phyloP scores from a whole-genome alignment of 1,139 yeast genomes.

The Blastobotrys persicus region DNA sequence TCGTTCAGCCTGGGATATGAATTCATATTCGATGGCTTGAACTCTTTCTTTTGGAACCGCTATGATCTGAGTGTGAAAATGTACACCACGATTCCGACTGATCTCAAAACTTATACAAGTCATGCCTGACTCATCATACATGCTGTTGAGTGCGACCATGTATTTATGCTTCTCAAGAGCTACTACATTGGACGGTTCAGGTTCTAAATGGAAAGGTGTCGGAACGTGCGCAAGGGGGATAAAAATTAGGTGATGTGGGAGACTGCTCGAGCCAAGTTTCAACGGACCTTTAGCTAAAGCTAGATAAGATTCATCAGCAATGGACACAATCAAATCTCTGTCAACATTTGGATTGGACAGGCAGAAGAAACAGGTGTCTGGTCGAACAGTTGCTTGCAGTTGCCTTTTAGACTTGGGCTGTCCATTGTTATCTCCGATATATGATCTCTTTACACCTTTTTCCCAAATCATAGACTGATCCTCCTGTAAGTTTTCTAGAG shows the following conservation, averaged over 20 bases:
- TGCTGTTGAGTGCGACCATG: slow-evolving; percentile 25
- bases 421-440: neutral
- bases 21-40: slow-evolving; percentile 21
- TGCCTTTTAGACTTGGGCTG: slow-evolving; percentile 4
- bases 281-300: slow-evolving; percentile 90
- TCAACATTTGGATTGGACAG: slow-evolving; percentile 76
- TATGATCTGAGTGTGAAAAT: slow-evolving; percentile 37
- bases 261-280: slow-evolving; percentile 44
- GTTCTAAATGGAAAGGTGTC: slow-evolving; percentile 29
- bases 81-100: slow-evolving; percentile 35
- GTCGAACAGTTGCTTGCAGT: slow-evolving; percentile 15
- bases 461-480: slow-evolving; percentile 2
- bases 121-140: slow-evolving; percentile 27
- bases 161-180: slow-evolving; percentile 27
- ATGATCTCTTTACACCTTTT: neutral
- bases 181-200: slow-evolving; percentile 17
- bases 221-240: slow-evolving; percentile 81
- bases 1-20: slow-evolving; percentile 26
- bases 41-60: slow-evolving; percentile 31
- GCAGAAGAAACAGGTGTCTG: slow-evolving; percentile 68
- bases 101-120: slow-evolving; percentile 34
- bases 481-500: neutral
- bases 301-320: slow-evolving; percentile 63
- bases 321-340: slow-evolving; percentile 75
- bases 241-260: slow-evolving; percentile 80